Conservation (phyloP, 2,329 filamentous ascomycete species). For the Lecanoromycetidae sp. region DNA sequence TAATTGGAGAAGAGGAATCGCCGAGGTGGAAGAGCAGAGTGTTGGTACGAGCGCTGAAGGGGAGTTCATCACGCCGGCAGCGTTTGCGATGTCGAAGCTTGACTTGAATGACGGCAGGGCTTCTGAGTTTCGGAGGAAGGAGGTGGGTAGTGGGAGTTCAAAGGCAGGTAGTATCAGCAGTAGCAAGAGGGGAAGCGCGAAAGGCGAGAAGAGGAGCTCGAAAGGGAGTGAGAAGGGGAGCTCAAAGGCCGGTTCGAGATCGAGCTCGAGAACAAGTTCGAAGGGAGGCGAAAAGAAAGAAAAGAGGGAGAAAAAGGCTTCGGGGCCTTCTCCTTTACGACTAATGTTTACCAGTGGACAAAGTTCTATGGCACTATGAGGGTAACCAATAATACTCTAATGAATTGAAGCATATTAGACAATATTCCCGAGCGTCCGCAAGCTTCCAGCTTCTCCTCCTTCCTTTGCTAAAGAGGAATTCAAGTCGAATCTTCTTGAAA, state of each 20-base stretch:
- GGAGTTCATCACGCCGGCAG: constrained; percentile 52
- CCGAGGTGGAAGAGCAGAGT: constrained; percentile 49
- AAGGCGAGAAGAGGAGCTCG: constrained; percentile 2
- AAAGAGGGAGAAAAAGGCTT: constrained; percentile 14
- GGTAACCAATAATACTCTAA: too few relatives aligned
- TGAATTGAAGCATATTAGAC: background rate
- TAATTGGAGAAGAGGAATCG: constrained; percentile 51
- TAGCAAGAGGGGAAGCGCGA: constrained; percentile 1
- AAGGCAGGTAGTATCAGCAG: constrained; percentile 1
- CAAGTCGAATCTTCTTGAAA: too few relatives aligned
- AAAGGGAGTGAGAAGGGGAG: constrained; percentile 4
- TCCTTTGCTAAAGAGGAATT: too few relatives aligned
- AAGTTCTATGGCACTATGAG: too few relatives aligned
- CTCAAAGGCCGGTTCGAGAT: constrained; percentile 8
- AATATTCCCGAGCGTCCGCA: too few relatives aligned
- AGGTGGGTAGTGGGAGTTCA: background rate
- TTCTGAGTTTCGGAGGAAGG: background rate
- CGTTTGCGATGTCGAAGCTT: constrained; percentile 37
- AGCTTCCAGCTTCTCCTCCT: too few relatives aligned
- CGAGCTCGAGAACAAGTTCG: constrained; percentile 2
- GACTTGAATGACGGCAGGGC: constrained; percentile 10
- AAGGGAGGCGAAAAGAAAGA: constrained; percentile 7
- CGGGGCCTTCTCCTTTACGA: constrained; percentile 17
- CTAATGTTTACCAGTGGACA: constrained; percentile 17
- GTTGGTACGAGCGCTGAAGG: constrained; percentile 51